Evolutionary conservation across 2,329 filamentous ascomycete species (phyloP).

Genomic region (Penicillium sp.): DNA sequence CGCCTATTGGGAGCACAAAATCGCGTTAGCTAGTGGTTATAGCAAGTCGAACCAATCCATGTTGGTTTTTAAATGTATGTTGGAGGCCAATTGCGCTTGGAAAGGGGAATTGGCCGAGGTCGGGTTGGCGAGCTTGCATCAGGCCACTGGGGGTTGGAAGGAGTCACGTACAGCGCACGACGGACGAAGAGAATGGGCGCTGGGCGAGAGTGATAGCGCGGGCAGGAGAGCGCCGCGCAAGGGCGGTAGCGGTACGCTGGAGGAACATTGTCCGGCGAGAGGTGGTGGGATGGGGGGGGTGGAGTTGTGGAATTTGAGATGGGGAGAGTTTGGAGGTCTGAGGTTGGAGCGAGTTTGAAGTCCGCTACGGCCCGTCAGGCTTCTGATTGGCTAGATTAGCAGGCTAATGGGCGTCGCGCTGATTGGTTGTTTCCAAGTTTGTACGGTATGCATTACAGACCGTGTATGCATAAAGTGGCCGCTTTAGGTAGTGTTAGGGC

Average conservation of each 20-base stretch:
- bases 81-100: constrained; percentile 24
- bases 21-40: constrained; percentile 24
- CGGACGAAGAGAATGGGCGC: constrained; percentile 47
- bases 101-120: constrained; percentile 16
- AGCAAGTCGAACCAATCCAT: neutral
- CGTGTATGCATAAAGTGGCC: constrained; percentile 8
- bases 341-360: constrained; percentile 39
- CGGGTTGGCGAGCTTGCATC: constrained; percentile 25
- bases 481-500: constrained; percentile 19
- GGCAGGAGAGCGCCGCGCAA: constrained; percentile 47
- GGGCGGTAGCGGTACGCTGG: constrained; percentile 47
- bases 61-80: neutral
- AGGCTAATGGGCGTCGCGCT: constrained; percentile 10
- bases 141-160: constrained; percentile 20
- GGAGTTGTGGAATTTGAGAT: constrained; percentile 28
- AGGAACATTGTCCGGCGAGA: constrained; percentile 46
- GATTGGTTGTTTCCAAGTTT: constrained; percentile 17
- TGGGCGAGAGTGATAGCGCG: constrained; percentile 39
- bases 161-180: constrained; percentile 47
- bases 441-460: constrained; percentile 1
- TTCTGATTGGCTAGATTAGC: constrained; percentile 18
- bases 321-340: constrained; percentile 35
- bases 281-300: constrained; percentile 23
- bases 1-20: constrained; percentile 26
- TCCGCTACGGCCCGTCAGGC: constrained; percentile 36